phyloP scores from a whole-genome alignment of 164 flowering plant genomes.

The Brasenia schreberi region DNA sequence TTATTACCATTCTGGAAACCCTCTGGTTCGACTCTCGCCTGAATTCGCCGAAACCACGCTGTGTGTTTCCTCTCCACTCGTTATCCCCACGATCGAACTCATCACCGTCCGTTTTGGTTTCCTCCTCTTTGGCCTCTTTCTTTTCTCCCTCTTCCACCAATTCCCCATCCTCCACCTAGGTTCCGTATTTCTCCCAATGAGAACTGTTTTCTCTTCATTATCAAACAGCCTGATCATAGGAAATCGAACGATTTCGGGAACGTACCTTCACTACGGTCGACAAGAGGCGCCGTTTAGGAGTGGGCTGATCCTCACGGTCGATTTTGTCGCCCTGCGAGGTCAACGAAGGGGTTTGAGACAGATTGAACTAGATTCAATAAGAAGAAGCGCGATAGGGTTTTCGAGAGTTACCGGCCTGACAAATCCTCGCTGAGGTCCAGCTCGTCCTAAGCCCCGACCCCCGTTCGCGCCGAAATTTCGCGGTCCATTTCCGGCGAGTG shows the following conservation, averaged over 20 bases:
- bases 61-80: not conserved
- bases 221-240: conserved; percentile 3
- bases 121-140: conserved; percentile 17
- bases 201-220: conserved; percentile 1
- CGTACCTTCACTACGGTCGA: conserved; percentile 90
- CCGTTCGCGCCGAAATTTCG: conserved; percentile 6
- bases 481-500: not conserved
- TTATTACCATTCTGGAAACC: conserved; percentile 16
- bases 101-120: conserved; percentile 8
- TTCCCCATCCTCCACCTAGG: conserved; percentile 77
- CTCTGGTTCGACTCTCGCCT: conserved; percentile 37
- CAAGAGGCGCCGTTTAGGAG: conserved; percentile 64
- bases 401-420: conserved; percentile 39
- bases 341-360: too few relatives aligned
- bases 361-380: not conserved
- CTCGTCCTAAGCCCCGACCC: conserved; percentile 31
- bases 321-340: conserved; percentile 42
- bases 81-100: conserved; percentile 1
- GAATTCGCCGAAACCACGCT: conserved; percentile 16
- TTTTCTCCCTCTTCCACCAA: conserved; percentile 28
- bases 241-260: not conserved
- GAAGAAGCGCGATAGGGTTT: not conserved
- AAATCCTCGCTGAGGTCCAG: conserved; percentile 42
- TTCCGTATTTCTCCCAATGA: not conserved
- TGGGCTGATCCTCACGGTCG: conserved; percentile 59